Evolutionary conservation across 164 flowering plant species (phyloP), one percentile per base, ranked within the genome.

Genomic region (Houttuynia cordata): DNA sequence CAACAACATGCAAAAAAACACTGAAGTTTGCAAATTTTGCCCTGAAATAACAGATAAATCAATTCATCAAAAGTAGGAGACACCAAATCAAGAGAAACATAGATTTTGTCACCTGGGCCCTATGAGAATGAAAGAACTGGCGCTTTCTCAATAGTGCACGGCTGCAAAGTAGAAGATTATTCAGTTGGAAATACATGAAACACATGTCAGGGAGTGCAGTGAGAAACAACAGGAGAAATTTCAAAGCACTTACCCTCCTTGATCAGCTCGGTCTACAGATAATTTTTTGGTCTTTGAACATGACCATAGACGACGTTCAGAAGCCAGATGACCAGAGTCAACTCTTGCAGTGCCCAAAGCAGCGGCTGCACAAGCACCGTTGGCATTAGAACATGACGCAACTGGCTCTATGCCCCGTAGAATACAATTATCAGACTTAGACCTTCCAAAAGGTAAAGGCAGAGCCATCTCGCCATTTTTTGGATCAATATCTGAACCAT

Each of bases 111-210:
- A 86, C 99, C 89, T 93, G 99, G 73, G 96, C 99, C 74, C 99
- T 78, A 73, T 93, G 99, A 53, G 99, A 93, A 57, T 93, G 99
- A 71, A 81, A 93, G 71, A 88, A 93, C 69, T 88, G 97, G 30
- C 96, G 79, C 72, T 82, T 93, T 79, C 76, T 85, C 71, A 93
- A 71, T 57, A 84, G 91, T 42, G 70, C 64, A 45, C 85, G 96
- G 73, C 99, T 90, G 85, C 24, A 72, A 66, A 45, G 17, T 67
- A 8, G 40, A 61, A 61, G 1, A 12, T 25, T 4, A 37, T 39
- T n/a, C 51, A 45, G 49, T 45, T 45, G 49, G 17, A 45, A 45
- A 45, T 45, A 17, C 14, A 30, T 30, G 37, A 30, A 30, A 30
- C 4, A 30, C 6, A 30, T 30, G 37, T 30, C 2, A 10, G 17